phyloP scores from a whole-genome alignment of 2,329 filamentous ascomycete genomes.

The Paecilomyces sp. region DNA sequence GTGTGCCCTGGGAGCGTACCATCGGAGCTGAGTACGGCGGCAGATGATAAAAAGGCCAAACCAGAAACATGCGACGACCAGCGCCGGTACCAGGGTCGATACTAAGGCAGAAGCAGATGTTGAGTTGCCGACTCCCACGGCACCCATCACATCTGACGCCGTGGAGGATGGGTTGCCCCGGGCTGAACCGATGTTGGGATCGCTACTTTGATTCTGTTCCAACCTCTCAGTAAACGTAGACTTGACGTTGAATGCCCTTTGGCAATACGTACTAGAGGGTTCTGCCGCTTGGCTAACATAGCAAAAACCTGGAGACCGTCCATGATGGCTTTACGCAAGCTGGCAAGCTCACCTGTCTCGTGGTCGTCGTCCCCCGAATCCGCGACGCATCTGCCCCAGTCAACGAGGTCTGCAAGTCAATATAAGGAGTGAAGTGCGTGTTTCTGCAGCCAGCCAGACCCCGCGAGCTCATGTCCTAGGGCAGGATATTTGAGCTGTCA shows the following conservation, averaged over 20 bases:
- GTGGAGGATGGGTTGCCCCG: constrained; percentile 31
- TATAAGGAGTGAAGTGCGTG: neutral
- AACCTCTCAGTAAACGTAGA: neutral
- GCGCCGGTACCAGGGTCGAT: constrained; percentile 43
- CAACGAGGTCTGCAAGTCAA: neutral
- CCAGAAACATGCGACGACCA: constrained; percentile 38
- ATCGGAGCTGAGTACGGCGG: constrained; percentile 38
- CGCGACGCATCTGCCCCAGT: neutral
- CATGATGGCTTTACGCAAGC: neutral
- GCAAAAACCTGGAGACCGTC: neutral
- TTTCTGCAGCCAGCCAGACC: neutral
- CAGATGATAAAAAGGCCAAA: constrained; percentile 41
- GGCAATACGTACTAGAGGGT: neutral
- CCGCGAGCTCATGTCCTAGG: neutral
- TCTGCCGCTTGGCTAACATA: neutral
- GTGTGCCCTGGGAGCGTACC: constrained; percentile 39
- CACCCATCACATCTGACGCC: constrained; percentile 20
- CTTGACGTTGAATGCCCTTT: neutral
- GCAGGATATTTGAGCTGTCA: constrained; percentile 1
- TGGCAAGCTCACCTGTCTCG: neutral
- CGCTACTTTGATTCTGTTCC: constrained; percentile 28
- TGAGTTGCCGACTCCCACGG: constrained; percentile 27
- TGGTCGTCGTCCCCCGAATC: neutral
- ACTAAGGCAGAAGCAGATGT: constrained; percentile 45
- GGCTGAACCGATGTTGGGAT: constrained; percentile 35